These are phyloP conservation scores for Monosporascus sp. DNA, from an alignment of 2,329 filamentous ascomycete genomes.

Conservation along the genomic window DNA sequence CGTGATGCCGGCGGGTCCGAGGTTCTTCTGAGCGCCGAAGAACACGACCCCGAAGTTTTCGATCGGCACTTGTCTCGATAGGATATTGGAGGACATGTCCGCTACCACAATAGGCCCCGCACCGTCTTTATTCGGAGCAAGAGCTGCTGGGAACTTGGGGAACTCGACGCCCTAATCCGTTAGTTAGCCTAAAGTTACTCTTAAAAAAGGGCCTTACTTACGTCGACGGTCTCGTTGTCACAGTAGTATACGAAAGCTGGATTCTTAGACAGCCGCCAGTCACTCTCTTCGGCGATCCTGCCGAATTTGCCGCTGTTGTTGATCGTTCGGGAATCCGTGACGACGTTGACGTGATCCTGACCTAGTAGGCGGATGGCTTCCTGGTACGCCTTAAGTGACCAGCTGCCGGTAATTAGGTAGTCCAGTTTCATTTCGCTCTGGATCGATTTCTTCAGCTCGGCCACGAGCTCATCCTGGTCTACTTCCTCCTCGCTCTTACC, in stretches of 20 bases:
- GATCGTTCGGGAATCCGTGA: slow-evolving; percentile 56
- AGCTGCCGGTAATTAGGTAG: slow-evolving; percentile 86
- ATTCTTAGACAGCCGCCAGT: slow-evolving; percentile 67
- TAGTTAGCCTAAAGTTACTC: too few relatives aligned
- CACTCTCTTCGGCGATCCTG: slow-evolving; percentile 69
- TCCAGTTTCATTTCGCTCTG: slow-evolving; percentile 72
- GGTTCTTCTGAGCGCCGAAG: slow-evolving; percentile 92
- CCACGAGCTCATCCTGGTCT: slow-evolving; percentile 50
- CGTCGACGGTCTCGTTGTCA: slow-evolving; percentile 91
- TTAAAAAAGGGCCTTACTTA: too few relatives aligned
- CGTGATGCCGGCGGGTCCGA: slow-evolving; percentile 80
- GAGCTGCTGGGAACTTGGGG: slow-evolving; percentile 58
- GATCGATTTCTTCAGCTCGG: slow-evolving; percentile 58
- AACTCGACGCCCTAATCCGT: slow-evolving; percentile 96
- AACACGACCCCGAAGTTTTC: slow-evolving; percentile 80
- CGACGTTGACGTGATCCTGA: slow-evolving; percentile 74
- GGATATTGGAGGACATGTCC: slow-evolving; percentile 93
- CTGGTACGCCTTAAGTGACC: slow-evolving; percentile 83
- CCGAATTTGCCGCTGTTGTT: slow-evolving; percentile 84
- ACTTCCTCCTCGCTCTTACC: slow-evolving; percentile 38
- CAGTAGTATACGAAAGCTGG: slow-evolving; percentile 81
- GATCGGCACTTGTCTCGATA: slow-evolving; percentile 72
- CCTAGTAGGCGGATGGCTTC: slow-evolving; percentile 78
- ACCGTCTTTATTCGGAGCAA: slow-evolving; percentile 54
- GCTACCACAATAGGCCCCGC: slow-evolving; percentile 74